Evolutionary conservation across 2,329 filamentous ascomycete genomes (phyloP), one percentile per base, ranked within the genome.

Genomic region (Xenosphaeropsis pyriputrescens): DNA sequence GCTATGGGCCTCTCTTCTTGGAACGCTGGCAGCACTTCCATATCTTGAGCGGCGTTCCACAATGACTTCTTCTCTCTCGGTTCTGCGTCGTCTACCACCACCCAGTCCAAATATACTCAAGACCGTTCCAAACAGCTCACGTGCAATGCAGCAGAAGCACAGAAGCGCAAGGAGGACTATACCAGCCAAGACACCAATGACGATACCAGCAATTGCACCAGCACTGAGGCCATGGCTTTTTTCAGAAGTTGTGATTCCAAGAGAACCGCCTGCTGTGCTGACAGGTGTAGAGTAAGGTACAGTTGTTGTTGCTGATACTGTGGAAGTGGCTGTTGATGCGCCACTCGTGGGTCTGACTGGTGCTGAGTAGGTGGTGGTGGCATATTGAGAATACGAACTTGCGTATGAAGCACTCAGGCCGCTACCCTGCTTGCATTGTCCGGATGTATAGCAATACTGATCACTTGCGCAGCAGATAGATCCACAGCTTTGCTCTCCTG

Each of bases 181-280:
- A 43, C 79, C 82, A 12, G 70, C 68, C 35, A 88, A 65, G 9
- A 74, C 70, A 44, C 82, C 82, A 39, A 88, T 77, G 46, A 88
- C 82, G 50, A 88, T 88, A 42, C 82, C 82, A 13, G 83, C 82
- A 49, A 88, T 88, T 42, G 79, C 82, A 37, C 81, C 82, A 32
- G 67, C 70, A 49, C 76, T 82, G 38, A 88, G 67, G 14, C 54
- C 59, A 32, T 60, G 56, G 39, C 59, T 59, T 18, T 60, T 57
- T 17, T 57, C 62, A 49, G 14, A 15, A 6, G 15, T 13, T 19
- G 34, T 35, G 29, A 34, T 42, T 15, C 35, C 39, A 14, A 38
- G 41, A 14, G 31, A 30, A 8, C 29, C 11, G 6, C 35, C 34
- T 1, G 43, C 35, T 31, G 41, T 52, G 18, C 22, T 30, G n/a